Evolutionary conservation across 2,329 filamentous ascomycete species (phyloP).

Genomic region (Diplodia intermedia): DNA sequence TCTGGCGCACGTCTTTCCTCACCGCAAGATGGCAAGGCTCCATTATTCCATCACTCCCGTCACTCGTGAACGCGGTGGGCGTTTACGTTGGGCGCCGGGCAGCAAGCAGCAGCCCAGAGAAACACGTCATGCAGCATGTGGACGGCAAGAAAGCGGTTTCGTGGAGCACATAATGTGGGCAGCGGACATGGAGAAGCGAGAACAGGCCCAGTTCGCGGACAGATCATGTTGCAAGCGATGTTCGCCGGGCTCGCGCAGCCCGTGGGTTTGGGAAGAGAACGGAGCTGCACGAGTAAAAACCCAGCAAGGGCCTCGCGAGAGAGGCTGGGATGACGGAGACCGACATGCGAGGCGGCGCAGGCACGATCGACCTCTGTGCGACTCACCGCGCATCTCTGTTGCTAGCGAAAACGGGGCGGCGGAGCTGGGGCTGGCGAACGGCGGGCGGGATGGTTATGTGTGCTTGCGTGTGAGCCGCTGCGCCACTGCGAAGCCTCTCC

Average conservation of each 20-base stretch:
- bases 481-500: constrained; percentile 11
- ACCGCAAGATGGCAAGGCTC: constrained; percentile 1
- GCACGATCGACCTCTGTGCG: constrained; percentile 25
- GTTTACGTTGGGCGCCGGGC: constrained; percentile 1
- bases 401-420: constrained; percentile 1
- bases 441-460: background rate
- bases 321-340: background rate
- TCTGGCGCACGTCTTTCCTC: constrained; percentile 11
- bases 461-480: constrained; percentile 1
- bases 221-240: constrained; percentile 7
- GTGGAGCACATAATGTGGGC: constrained; percentile 10
- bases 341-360: constrained; percentile 7
- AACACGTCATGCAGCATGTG: constrained; percentile 26
- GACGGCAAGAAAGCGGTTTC: constrained; percentile 3
- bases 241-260: constrained; percentile 14
- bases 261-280: constrained; percentile 6
- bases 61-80: background rate
- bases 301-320: background rate
- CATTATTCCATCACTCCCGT: constrained; percentile 3
- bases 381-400: constrained; percentile 24
- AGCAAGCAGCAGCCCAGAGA: constrained; percentile 2
- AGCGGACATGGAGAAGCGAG: constrained; percentile 6
- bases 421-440: background rate
- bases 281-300: background rate
- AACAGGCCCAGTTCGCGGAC: background rate